Evolutionary conservation across 495 filamentous ascomycete species (phyloP), one percentile per base, ranked within the genome.

Genomic region (Penicillium pulvis): DNA sequence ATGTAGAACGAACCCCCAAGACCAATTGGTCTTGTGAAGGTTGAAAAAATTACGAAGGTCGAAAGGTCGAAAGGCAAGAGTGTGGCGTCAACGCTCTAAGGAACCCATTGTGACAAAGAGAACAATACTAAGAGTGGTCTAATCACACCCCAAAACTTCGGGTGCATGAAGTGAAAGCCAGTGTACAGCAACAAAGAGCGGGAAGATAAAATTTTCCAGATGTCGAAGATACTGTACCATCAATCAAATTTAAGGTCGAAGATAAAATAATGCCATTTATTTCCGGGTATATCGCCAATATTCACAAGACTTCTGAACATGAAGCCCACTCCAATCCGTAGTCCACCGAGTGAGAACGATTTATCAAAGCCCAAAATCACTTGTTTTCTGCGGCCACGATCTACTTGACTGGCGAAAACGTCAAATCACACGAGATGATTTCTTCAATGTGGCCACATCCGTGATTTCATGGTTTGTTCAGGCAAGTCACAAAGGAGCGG

Each of bases 261-360:
- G 33, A 36, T 9, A 11, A 41, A n/a, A 14, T 14, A 41, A 41
- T 41, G 39, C 45, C 53, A 36, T 62, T 62, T 58, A 61, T 62
- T 63, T 63, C 54, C 55, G 64, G 67, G 64, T 67, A 69, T 69
- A 57, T 60, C 58, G 43, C 26, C 33, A 56, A 44, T 52, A 17
- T 52, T 23, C 33, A 36, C 31, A 31, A 16, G 24, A 35, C 26
- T 51, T 35, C 48, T 19, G 14, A 51, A 51, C 48, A 51, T 28
- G 48, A 41, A 41, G 39, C 39, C 39, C 39, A 41, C 39, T 41
- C 39, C 39, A 41, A 41, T 41, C 39, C 16, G 39, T 14, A n/a
- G 7, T n/a, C 39, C 39, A 17, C 39, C 4, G 33, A 41, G 14
- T 1, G 16, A n/a, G 16, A 41, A 41, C 16, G 6, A 41, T 41